phyloP scores from a whole-genome alignment of 768 basidiomycete species.

The Tricholomella constricta region DNA sequence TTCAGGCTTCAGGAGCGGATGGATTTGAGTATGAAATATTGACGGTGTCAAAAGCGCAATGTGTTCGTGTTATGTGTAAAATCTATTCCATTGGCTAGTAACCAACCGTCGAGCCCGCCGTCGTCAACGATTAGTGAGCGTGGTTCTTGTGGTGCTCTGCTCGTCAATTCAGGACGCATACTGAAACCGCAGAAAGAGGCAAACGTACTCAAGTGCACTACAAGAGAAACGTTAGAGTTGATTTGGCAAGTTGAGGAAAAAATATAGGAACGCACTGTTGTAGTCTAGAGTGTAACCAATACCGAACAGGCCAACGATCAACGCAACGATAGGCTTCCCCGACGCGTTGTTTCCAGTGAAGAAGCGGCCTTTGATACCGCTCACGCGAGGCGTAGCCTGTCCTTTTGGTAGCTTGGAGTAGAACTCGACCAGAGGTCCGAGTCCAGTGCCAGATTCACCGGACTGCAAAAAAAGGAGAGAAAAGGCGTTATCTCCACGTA shows the following conservation, averaged over 20 bases:
- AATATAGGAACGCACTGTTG: slow-evolving; percentile 64
- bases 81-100: slow-evolving; percentile 14
- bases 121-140: slow-evolving; percentile 54
- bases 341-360: slow-evolving; percentile 89
- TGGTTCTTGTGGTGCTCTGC: slow-evolving; percentile 91
- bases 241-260: slow-evolving; percentile 4
- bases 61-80: slow-evolving; percentile 2
- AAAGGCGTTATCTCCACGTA: background rate
- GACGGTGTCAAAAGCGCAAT: background rate
- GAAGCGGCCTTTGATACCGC: slow-evolving; percentile 77
- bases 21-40: background rate
- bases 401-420: slow-evolving; percentile 98
- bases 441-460: slow-evolving; percentile 77
- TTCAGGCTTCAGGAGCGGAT: background rate
- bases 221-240: slow-evolving; percentile 12
- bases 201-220: slow-evolving; percentile 84
- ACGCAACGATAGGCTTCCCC: slow-evolving; percentile 62
- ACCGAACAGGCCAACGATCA: slow-evolving; percentile 67
- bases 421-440: slow-evolving; percentile 87
- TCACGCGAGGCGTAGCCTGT: slow-evolving; percentile 56
- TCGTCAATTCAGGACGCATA: slow-evolving; percentile 24
- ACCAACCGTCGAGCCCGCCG: slow-evolving; percentile 9
- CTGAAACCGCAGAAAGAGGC: background rate
- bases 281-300: slow-evolving; percentile 90
- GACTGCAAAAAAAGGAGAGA: slow-evolving; percentile 49